Evolutionary conservation across 371 early-diverging fungal species (phyloP), one percentile per base, ranked within the genome.

Genomic region (Syncephalastrum sp.): DNA sequence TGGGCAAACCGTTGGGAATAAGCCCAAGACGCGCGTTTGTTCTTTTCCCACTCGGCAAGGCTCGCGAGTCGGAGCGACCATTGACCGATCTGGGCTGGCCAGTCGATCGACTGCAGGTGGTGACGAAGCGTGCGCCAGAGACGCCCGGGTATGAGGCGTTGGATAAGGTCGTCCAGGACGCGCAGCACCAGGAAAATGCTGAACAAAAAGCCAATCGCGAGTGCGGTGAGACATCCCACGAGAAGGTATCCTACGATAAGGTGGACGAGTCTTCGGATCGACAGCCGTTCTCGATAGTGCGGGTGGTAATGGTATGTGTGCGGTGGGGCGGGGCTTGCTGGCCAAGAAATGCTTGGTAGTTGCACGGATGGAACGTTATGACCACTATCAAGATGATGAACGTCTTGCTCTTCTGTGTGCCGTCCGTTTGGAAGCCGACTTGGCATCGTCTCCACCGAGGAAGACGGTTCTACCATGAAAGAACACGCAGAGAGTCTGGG

Each of bases 31-130:
- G 70, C 59, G 23, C 74, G 55, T 25, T 70, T 67, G 16, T 57
- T 61, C 17, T 65, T 67, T 33, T 74, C 70, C 74, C 74, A 74
- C 43, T 74, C 74, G 17, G 70, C 68, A 41, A 74, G 59, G 42
- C 61, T 54, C 1, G 69, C 64, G 12, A 74, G 61, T 15, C 66
- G 68, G 17, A 62, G 42, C 50, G 68, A 66, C 13, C 67, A 24
- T 14, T 53, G 47, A 24, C 57, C 63, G 0, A 68, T 27, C 13
- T 63, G 24, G 0, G 42, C 47, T 7, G 69, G 57, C 70, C 70
- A 74, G 47, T 74, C 64, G 15, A 70, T 51, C 13, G 42, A 38
- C 15, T 23, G 24, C 5, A 62, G 33, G 44, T 56, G 58, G 6
- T 46, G 42, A 17, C 60, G 53, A 5, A 62, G 52, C 12, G 57